phyloP scores from a whole-genome alignment of 495 filamentous ascomycete species.

The Annulohypoxylon maeteangense region DNA sequence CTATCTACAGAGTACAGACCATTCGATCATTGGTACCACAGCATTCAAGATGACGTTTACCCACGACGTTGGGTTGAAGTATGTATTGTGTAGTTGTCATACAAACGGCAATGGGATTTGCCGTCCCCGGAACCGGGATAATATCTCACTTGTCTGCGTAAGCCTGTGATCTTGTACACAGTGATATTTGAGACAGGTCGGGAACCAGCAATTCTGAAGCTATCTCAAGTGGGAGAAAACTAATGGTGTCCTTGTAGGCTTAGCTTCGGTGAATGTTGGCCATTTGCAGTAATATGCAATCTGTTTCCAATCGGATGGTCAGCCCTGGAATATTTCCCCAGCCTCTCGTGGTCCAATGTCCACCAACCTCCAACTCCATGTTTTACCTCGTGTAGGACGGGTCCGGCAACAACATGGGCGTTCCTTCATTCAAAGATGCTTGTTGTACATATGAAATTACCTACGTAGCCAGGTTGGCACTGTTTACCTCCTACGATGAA shows the following conservation, averaged over 20 bases:
- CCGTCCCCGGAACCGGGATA: slow-evolving; percentile 16
- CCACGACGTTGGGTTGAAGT: slow-evolving; percentile 7
- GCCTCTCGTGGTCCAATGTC: slow-evolving; percentile 19
- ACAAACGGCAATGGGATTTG: slow-evolving; percentile 17
- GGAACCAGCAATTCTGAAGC: background rate
- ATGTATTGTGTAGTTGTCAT: slow-evolving; percentile 11
- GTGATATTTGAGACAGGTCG: background rate
- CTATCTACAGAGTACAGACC: background rate
- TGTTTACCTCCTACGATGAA: slow-evolving; percentile 10
- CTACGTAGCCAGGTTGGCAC: background rate
- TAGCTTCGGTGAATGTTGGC: slow-evolving; percentile 1
- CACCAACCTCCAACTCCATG: slow-evolving; percentile 34
- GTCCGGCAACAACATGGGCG: slow-evolving; percentile 7
- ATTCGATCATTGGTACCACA: background rate
- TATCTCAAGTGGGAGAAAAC: background rate
- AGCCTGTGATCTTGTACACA: background rate
- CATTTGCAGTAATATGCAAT: background rate
- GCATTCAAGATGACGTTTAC: slow-evolving; percentile 4
- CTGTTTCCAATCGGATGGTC: slow-evolving; percentile 6
- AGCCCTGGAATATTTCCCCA: slow-evolving; percentile 20
- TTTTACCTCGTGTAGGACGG: slow-evolving; percentile 9
- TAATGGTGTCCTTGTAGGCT: background rate
- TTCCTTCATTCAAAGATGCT: slow-evolving; percentile 19
- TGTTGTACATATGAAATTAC: slow-evolving; percentile 13
- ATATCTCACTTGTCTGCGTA: background rate